Evolutionary conservation across 2,329 filamentous ascomycete species (phyloP), one percentile per base, ranked within the genome.

Genomic region (Calcarisporium arbuscula): DNA sequence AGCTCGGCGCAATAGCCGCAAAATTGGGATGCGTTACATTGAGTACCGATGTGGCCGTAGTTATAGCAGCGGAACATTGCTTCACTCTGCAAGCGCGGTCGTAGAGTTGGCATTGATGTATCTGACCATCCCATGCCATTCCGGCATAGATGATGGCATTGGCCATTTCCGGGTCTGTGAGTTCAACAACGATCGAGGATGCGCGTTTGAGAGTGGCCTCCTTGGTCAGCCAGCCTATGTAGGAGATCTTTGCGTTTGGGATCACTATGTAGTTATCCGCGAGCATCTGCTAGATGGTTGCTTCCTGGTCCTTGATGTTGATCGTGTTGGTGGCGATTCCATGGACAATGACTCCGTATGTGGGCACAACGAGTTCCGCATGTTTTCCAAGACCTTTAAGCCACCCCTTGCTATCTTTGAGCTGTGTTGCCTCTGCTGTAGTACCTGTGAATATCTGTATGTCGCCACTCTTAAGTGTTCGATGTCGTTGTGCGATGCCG

Each of bases 201-300:
- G 45, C 38, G 8, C 31, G 35, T 31, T 53, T 51, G 18, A 39
- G 34, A 9, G 34, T 18, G 22, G 38, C 35, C 36, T 46, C 40
- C 28, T 41, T 45, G 11, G 46, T 50, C 11, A 52, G 36, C 47
- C 45, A 54, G 40, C 46, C 47, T 8, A 53, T 36, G 32, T 45
- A 48, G 18, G 41, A 40, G 23, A 54, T 52, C 36, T 47, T 38
- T 33, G 40, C 45, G 8, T 39, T 33, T 6, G 43, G 43, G 25
- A 53, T 46, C 8, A 48, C 40, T 38, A 41, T 42, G 23, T 43
- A 39, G 43, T 55, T 54, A 28, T 55, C 50, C 38, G 41, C 36
- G 11, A 49, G 38, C 22, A 54, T 47, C 30, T 46, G 29, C 41
- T 55, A 32, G 27, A 43, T 45, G 32, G 44, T 48, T 41, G 35